phyloP scores from a whole-genome alignment of 2,329 filamentous ascomycete species.

The Cadophora malorum region DNA sequence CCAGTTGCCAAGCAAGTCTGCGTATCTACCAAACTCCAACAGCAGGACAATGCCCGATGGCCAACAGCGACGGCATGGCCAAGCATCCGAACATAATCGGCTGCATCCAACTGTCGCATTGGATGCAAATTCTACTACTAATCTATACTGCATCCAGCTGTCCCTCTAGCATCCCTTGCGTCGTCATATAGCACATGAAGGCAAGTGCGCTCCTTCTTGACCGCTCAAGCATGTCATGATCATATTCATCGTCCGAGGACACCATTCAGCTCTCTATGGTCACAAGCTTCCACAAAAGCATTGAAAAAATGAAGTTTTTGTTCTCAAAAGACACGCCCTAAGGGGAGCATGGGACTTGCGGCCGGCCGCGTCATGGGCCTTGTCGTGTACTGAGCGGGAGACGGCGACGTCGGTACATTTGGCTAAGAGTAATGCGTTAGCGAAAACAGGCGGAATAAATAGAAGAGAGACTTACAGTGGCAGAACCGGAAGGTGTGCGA shows the following conservation, averaged over 20 bases:
- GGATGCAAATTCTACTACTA: neutral
- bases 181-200: neutral
- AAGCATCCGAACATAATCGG: neutral
- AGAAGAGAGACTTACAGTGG: neutral
- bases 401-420: neutral
- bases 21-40: neutral
- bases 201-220: neutral
- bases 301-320: too few relatives aligned
- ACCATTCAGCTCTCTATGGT: neutral
- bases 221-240: neutral
- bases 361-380: neutral
- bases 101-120: neutral
- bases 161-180: neutral
- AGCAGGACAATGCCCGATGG: neutral
- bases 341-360: neutral
- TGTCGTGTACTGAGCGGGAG: neutral
- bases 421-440: neutral
- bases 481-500: neutral
- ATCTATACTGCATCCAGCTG: neutral
- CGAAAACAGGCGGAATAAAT: neutral
- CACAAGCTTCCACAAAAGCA: too few relatives aligned
- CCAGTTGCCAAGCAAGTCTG: constrained; percentile 1
- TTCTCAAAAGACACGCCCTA: neutral
- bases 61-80: neutral
- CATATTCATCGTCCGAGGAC: constrained; percentile 1